These are phyloP conservation scores for Daldinia bambusicola DNA, from an alignment of 495 filamentous ascomycete species.

Conservation along the genomic window DNA sequence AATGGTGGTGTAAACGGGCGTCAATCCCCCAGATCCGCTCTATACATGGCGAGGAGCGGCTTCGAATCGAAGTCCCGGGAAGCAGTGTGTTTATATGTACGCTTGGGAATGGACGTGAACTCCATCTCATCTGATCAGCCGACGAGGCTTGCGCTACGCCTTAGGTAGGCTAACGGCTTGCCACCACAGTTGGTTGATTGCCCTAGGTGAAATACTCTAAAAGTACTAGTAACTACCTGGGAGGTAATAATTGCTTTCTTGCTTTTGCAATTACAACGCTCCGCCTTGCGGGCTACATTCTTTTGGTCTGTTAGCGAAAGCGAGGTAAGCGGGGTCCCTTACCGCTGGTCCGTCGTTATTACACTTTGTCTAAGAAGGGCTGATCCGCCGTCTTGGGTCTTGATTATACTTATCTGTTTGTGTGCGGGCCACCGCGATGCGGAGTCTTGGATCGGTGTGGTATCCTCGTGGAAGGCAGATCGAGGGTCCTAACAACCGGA, in stretches of 20 bases:
- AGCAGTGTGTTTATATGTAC: background rate
- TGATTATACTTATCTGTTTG: constrained; percentile 7
- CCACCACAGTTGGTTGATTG: no score
- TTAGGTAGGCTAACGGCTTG: background rate
- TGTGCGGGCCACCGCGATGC: constrained; percentile 1
- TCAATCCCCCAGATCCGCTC: background rate
- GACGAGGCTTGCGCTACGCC: background rate
- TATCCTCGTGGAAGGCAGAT: constrained; percentile 11
- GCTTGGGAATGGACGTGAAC: background rate
- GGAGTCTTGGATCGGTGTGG: background rate
- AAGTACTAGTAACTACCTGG: no score
- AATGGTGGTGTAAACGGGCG: background rate
- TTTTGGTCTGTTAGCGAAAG: constrained; percentile 1
- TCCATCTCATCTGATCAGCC: background rate
- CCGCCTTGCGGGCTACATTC: background rate
- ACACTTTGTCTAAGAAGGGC: background rate
- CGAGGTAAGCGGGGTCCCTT: background rate
- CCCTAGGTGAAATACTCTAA: no score
- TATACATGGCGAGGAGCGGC: background rate
- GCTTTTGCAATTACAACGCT: no score
- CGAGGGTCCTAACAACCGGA: background rate
- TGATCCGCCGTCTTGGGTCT: background rate
- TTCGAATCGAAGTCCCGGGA: background rate
- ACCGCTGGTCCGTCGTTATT: background rate
- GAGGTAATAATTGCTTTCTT: background rate